These are phyloP conservation scores for Phytophthora capsici DNA, from an alignment of 352 stramenopile genomes.

Conservation along the genomic window DNA sequence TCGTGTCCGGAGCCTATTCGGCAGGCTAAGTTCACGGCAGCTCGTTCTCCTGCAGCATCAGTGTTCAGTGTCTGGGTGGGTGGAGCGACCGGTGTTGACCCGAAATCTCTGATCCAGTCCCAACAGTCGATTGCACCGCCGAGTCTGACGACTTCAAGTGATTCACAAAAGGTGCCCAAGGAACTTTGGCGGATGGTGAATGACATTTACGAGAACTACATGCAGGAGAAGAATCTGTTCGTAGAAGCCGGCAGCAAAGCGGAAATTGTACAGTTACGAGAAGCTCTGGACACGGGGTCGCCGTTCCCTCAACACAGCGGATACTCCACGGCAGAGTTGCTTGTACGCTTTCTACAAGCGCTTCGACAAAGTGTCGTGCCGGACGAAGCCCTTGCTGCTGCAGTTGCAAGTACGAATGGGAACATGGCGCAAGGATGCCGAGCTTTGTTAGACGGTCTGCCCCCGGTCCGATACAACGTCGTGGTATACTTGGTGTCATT, in stretches of 20 bases:
- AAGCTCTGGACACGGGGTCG: constrained; percentile 94
- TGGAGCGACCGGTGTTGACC: constrained; percentile 37
- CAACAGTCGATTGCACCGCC: constrained; percentile 48
- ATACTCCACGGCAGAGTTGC: constrained; percentile 92
- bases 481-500: constrained; percentile 98
- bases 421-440: constrained; percentile 85
- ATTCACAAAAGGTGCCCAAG: constrained; percentile 92
- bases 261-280: constrained; percentile 75
- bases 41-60: constrained; percentile 32
- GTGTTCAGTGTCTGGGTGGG: constrained; percentile 59
- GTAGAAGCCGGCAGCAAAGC: constrained; percentile 71
- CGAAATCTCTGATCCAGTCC: constrained; percentile 26
- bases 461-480: constrained; percentile 96
- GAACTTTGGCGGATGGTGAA: constrained; percentile 98
- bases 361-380: constrained; percentile 92
- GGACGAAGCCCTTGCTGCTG: constrained; percentile 74
- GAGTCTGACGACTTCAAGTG: constrained; percentile 22
- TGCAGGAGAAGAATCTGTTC: constrained; percentile 86
- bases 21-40: constrained; percentile 42
- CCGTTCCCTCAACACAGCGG: constrained; percentile 83
- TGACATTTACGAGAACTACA: constrained; percentile 89
- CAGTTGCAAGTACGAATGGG: constrained; percentile 59
- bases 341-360: constrained; percentile 92
- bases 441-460: constrained; percentile 78
- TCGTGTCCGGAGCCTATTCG: constrained; percentile 90